Base-by-base conservation (phyloP, 208 protist species). In the Acanthamoeba rhysodes region DNA sequence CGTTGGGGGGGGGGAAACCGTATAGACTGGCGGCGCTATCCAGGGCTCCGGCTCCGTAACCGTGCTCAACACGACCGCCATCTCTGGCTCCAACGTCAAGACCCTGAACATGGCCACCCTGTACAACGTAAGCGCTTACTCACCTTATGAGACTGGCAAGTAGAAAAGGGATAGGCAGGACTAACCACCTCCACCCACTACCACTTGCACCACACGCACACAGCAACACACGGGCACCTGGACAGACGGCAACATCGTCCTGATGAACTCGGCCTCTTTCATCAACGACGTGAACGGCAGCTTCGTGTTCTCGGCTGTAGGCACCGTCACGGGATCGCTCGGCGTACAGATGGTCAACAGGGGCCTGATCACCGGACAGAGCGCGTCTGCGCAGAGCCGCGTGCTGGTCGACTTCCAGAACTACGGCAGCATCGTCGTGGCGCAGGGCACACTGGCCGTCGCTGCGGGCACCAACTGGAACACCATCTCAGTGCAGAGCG, bases 351-450 rank as follows among this genome's bases (percentile, higher is more conserved):
- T 93, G 59, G 34, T 76, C 59, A 93, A 93, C 87, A 53, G 24
- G 66, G 87, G 87, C 29, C 27, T 10, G 41, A 59, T 93, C 14
- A 50, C 22, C 45, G 66, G 5, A 32, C 32, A 78, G 41, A 12
- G 24, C n/a, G 12, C 87, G 66, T 29, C 87, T 6, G 66, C 41
- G 18, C 24, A 14, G 14, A 57, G 24, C 59, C 57, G 34, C 34
- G 48, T 78, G 27, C 68, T 93, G 24, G 27, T 12, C 48, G 64
- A 93, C 68, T 93, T 93, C 88, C 88, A 93, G 64, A 93, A 93
- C 53, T 93, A 78, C 53, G 88, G 88, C 14, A 27, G 16, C 59
- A 41, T 93, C 14, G 4, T 41, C 20, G 88, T 93, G 24, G 8
- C 20, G n/a, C 41, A 78, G 53, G 88, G 88, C 32, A 74, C 37